These are phyloP conservation scores for Creolimax fragrantissima DNA, from an alignment of 78 protist species.

Conservation along the genomic window DNA sequence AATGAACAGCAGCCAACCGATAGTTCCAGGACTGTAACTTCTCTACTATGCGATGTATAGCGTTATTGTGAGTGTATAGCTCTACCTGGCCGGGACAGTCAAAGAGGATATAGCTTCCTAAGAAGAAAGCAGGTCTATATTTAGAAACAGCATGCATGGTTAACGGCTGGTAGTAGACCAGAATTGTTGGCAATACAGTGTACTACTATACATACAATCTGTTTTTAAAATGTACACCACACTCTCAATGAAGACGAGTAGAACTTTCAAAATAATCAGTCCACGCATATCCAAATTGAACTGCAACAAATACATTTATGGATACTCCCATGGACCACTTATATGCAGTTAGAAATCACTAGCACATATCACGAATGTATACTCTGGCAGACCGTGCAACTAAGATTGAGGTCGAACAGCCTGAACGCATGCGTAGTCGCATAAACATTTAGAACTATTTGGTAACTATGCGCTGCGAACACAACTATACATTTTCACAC, in stretches of 20 bases:
- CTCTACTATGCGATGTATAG: constrained; percentile 53
- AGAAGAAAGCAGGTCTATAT: neutral
- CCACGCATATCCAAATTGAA: neutral
- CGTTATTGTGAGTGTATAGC: constrained; percentile 82
- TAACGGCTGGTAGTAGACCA: neutral
- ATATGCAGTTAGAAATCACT: no score
- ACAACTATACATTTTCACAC: no score
- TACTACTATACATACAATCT: neutral
- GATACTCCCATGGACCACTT: no score
- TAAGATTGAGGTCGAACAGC: no score
- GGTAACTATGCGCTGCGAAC: no score
- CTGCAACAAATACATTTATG: neutral
- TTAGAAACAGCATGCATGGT: neutral
- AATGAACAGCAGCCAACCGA: constrained; percentile 28
- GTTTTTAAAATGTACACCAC: neutral
- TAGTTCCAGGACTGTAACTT: constrained; percentile 51
- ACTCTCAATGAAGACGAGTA: neutral
- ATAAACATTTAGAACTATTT: neutral
- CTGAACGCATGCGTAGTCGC: no score
- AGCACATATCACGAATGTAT: no score
- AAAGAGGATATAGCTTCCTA: constrained; percentile 62
- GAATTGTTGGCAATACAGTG: no score
- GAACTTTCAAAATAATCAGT: neutral
- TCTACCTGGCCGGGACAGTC: constrained; percentile 98
- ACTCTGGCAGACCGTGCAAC: no score